Base-by-base conservation (phyloP, 306 rosid species). In the Nissolia schottii region DNA sequence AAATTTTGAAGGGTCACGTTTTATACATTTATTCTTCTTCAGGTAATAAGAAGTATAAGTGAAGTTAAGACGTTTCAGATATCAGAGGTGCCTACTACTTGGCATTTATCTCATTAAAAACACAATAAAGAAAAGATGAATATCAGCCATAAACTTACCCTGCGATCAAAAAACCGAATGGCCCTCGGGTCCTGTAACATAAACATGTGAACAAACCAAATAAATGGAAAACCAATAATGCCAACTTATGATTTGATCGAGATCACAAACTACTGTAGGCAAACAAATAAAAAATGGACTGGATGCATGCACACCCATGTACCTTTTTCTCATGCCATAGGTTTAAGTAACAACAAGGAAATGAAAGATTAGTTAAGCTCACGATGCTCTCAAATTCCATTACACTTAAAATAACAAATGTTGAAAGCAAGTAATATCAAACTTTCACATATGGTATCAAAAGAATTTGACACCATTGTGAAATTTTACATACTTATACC, bases 111-210 rank as follows among this genome's bases (percentile, higher is more conserved):
- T 41, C 51, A 41, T 64, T 50, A 34, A 31, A 20, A 69, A 28
- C 23, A 43, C 45, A 40, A 18, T 37, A 15, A 15, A 32, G 25
- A 23, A 66, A 28, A 61, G 25, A 62, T 2, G 2, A 55, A 72
- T 46, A 59, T 14, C 10, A 18, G 57, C 55, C 31, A 28, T 45
- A 45, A 69, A 87, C 92, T 85, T 51, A 91, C 99, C 89, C 96
- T 88, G 49, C 96, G 96, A 82, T 94, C 96, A 80, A 94, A 94
- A 72, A 91, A 71, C 7, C 99, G 90, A 79, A 94, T 73, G 64
- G 97, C 95, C 79, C 99, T 94, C 50, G 93, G 45, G 53, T 94
- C 99, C 99, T 91, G 93, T 70, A 80, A 72, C 40, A 80, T 45
- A 79, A 67, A 64, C 74, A 82, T 14, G 38, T 5, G 51, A 75